A percentile compares a stretch with the other conserved stretches of the same genome.
Conservation (phyloP, 78 protist species). For the Dictyostelium citrinum region DNA sequence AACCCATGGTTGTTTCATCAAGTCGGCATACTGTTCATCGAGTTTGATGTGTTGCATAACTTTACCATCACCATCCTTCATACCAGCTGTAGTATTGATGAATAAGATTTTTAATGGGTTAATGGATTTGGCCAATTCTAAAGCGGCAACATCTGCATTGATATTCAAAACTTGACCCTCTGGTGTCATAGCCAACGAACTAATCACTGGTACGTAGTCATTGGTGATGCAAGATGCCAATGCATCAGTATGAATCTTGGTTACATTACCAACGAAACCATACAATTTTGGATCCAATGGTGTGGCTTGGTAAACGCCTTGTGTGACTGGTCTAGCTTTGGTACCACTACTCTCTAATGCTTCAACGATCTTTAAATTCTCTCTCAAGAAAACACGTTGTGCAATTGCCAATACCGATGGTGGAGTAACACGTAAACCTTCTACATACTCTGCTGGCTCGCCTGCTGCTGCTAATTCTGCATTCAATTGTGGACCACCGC, state of each 20-base stretch:
- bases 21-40: constrained; percentile 68
- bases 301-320: constrained; percentile 61
- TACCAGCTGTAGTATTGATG: constrained; percentile 79
- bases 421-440: constrained; percentile 85
- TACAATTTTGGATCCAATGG: constrained; percentile 53
- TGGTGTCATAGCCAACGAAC: constrained; percentile 46
- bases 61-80: constrained; percentile 65
- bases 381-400: constrained; percentile 61
- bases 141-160: constrained; percentile 85
- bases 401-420: constrained; percentile 77
- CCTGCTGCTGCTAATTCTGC: constrained; percentile 51
- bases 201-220: constrained; percentile 72
- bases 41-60: constrained; percentile 57
- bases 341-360: constrained; percentile 64
- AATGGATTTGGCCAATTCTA: constrained; percentile 75
- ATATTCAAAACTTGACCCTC: constrained; percentile 76
- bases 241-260: constrained; percentile 45
- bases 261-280: constrained; percentile 81
- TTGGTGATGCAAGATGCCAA: constrained; percentile 8
- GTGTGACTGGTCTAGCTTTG: constrained; percentile 43
- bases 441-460: constrained; percentile 75
- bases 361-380: constrained; percentile 70
- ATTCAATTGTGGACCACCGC: constrained; percentile 90
- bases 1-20: constrained; percentile 84
- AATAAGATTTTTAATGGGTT: constrained; percentile 74